phyloP scores from a whole-genome alignment of 768 basidiomycete species.

The Porphyrellus cyaneotinctus region DNA sequence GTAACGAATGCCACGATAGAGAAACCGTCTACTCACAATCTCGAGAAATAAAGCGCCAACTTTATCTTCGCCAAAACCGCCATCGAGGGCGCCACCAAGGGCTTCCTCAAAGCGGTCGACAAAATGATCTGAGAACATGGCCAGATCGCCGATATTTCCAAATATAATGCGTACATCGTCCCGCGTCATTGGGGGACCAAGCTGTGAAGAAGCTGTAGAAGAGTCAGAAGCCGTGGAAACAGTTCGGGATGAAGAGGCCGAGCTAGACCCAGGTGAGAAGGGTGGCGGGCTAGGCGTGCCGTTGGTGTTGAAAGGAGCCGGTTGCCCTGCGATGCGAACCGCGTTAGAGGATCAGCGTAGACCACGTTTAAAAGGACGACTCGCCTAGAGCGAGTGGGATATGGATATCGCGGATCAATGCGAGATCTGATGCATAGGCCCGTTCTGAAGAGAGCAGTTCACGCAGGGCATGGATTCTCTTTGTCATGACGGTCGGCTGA shows the following conservation, averaged over 20 bases:
- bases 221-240: slow-evolving; percentile 44
- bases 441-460: slow-evolving; percentile 78
- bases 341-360: slow-evolving; percentile 9
- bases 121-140: slow-evolving; percentile 64
- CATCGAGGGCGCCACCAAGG: slow-evolving; percentile 57
- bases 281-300: slow-evolving; percentile 23
- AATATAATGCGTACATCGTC: slow-evolving; percentile 74
- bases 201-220: slow-evolving; percentile 45
- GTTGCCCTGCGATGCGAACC: slow-evolving; percentile 33
- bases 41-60: slow-evolving; percentile 70
- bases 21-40: slow-evolving; percentile 45
- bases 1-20: not conserved
- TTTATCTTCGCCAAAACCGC: slow-evolving; percentile 61
- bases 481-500: slow-evolving; percentile 43
- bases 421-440: slow-evolving; percentile 80
- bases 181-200: slow-evolving; percentile 60
- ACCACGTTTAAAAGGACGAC: slow-evolving; percentile 22
- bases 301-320: slow-evolving; percentile 35
- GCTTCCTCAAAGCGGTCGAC: slow-evolving; percentile 62
- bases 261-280: slow-evolving; percentile 33
- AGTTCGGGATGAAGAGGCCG: slow-evolving; percentile 39
- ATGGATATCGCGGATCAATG: slow-evolving; percentile 71
- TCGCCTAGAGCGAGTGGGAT: slow-evolving; percentile 74
- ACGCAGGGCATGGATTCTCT: slow-evolving; percentile 72
- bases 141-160: slow-evolving; percentile 71